Evolutionary conservation across 1,284 basidiomycete genomes (phyloP), one percentile per base, ranked within the genome.

Genomic region (Naganishia sp.): DNA sequence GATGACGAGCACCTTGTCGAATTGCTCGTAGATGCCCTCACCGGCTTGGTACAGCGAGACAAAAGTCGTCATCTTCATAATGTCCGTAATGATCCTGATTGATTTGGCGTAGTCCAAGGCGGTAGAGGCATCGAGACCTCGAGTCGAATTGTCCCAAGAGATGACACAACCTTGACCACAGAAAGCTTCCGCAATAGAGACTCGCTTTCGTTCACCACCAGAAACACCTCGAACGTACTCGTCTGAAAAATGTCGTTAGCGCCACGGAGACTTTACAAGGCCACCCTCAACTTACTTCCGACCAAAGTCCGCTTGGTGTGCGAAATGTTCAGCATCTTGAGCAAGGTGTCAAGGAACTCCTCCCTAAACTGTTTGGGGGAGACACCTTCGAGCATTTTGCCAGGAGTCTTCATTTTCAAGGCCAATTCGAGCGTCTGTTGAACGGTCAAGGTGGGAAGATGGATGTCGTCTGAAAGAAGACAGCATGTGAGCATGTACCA

Each of bases 1-100:
- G 69, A 83, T 78, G 25, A 83, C 76, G 66, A 74, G 70, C 43
- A 90, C 87, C 78, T 90, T 90, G 80, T 90, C 88, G 71, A 91
- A 91, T 66, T 82, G 81, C 13, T 86, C 79, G 75, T 71, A 90
- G 77, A 73, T 92, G 81, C 78, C 89, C 86, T 79, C 78, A 63
- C 87, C 84, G 44, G 85, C 85, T 73, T 85, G 84, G 76, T 85
- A 86, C 54, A 86, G 75, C 68, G 81, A 81, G 64, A 82, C 79
- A 55, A 82, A 81, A 23, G 81, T 81, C 49, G 80, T 80, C 72
- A 79, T 74, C 39, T 76, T 64, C 72, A 72, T 77, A 63, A 85
- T 80, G 71, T 86, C 84, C 70, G 84, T 85, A 31, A 84, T 75
- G 60, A 85, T 78, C 55, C 84, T 80, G 39, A 86, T 79, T 7